Percentiles rank a stretch among this genome's conserved stretches.
phyloP scores from a whole-genome alignment of 257 asterid species.

The Solanum appendiculatum region DNA sequence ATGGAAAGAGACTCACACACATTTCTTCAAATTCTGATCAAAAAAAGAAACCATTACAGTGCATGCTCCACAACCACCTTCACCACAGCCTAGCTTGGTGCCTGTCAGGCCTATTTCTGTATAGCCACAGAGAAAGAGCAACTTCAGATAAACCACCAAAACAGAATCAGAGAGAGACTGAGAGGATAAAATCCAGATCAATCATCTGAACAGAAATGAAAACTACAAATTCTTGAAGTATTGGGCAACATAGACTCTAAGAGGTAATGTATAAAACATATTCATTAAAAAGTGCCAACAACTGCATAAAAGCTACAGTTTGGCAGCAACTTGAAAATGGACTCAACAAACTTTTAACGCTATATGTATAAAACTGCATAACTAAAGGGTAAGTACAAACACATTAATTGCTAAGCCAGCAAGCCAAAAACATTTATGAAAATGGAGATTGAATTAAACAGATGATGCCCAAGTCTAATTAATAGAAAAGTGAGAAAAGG shows the following conservation, averaged over 20 bases:
- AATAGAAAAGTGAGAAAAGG: background rate
- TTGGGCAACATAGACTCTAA: background rate
- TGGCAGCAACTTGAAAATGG: background rate
- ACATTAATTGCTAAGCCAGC: background rate
- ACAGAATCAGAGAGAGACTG: background rate
- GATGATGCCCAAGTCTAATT: background rate
- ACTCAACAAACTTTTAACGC: background rate
- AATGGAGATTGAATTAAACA: background rate
- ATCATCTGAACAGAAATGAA: background rate
- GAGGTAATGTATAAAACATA: background rate
- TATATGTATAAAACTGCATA: background rate
- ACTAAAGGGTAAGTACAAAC: background rate
- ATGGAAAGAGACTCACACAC: constrained; percentile 69
- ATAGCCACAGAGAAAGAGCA: constrained; percentile 2
- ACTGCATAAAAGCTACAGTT: background rate
- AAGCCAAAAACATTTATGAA: background rate
- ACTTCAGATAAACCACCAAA: constrained; percentile 2
- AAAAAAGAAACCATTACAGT: constrained; percentile 91
- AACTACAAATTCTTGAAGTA: background rate
- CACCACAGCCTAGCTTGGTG: constrained; percentile 98
- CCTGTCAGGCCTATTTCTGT: constrained; percentile 86
- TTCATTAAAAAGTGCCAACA: background rate
- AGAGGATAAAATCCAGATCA: background rate
- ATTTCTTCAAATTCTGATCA: constrained; percentile 61
- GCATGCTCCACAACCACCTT: constrained; percentile 99